Evolutionary conservation across 129 eudicot genomes (phyloP), one percentile per base, ranked within the genome.

Genomic region (Glebionis coronaria): DNA sequence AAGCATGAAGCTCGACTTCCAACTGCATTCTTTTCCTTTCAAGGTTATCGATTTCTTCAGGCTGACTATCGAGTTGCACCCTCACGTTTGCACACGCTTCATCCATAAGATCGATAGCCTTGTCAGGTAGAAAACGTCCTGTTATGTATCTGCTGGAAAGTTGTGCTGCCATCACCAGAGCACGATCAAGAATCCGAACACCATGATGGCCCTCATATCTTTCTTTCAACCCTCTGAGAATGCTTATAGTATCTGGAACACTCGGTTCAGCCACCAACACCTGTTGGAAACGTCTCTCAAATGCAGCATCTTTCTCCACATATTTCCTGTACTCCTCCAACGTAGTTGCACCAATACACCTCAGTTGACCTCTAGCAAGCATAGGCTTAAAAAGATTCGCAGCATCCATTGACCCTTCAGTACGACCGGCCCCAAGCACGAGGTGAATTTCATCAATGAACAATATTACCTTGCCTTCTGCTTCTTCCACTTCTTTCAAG

Each of bases 341-440:
- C n/a, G n/a, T n/a, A n/a, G n/a, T n/a, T n/a, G n/a, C n/a, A n/a
- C n/a, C n/a, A n/a, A n/a, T n/a, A n/a, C n/a, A n/a, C n/a, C n/a
- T n/a, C n/a, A n/a, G n/a, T n/a, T n/a, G n/a, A n/a, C n/a, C n/a
- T n/a, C n/a, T n/a, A n/a, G n/a, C n/a, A n/a, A n/a, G n/a, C n/a
- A n/a, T n/a, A n/a, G n/a, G n/a, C n/a, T n/a, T n/a, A n/a, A n/a
- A n/a, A n/a, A n/a, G n/a, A n/a, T n/a, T n/a, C n/a, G n/a, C n/a
- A 93, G 97, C 99, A 84, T 93, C 99, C 95, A 93, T 93, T 0
- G 98, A 93, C 23, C 96, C 98, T 44, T 88, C 98, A 1, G 96
- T 79, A 12, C 98, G 75, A 62, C 97, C 97, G 9, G 99, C 95
- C 1, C 97, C 99, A 6, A 93, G 80, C 28, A 93, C 99, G 35